Percentiles rank a stretch among this genome's conserved stretches.
Conservation (phyloP, 2,329 filamentous ascomycete genomes). For the Fonsecaea monophora region DNA sequence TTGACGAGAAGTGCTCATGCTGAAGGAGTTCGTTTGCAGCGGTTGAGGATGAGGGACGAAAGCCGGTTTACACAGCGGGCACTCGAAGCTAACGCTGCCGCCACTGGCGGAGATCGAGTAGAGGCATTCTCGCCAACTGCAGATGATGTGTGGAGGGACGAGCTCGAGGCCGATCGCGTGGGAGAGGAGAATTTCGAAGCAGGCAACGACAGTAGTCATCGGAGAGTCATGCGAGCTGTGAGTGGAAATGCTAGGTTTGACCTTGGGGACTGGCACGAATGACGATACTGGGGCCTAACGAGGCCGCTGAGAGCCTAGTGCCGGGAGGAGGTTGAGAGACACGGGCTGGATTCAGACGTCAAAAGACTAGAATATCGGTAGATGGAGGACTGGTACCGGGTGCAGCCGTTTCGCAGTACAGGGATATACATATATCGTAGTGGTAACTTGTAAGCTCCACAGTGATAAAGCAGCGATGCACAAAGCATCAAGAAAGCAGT, state of each 20-base stretch:
- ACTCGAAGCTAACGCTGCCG: constrained; percentile 7
- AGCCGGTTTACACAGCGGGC: constrained; percentile 23
- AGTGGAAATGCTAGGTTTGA: constrained; percentile 35
- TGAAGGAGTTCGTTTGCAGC: constrained; percentile 31
- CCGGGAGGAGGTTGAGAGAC: background rate
- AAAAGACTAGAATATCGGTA: background rate
- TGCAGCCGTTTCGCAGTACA: background rate
- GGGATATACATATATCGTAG: background rate
- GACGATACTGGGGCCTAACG: background rate
- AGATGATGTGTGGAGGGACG: constrained; percentile 36
- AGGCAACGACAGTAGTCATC: constrained; percentile 6
- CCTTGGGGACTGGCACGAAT: constrained; percentile 8
- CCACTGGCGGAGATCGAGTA: constrained; percentile 4
- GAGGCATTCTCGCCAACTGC: constrained; percentile 11
- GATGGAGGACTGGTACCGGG: background rate
- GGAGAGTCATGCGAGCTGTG: constrained; percentile 31
- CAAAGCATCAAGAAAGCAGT: background rate
- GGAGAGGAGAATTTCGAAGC: constrained; percentile 40
- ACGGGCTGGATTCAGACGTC: background rate
- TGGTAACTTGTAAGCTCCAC: background rate
- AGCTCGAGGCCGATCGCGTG: constrained; percentile 38
- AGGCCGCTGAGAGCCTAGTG: background rate
- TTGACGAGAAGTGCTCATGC: constrained; percentile 31
- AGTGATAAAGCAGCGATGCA: background rate
- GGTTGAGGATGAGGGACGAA: constrained; percentile 29